Evolutionary conservation across 257 asterid genomes (phyloP), one percentile per base, ranked within the genome.

Genomic region (Petunia secreta): DNA sequence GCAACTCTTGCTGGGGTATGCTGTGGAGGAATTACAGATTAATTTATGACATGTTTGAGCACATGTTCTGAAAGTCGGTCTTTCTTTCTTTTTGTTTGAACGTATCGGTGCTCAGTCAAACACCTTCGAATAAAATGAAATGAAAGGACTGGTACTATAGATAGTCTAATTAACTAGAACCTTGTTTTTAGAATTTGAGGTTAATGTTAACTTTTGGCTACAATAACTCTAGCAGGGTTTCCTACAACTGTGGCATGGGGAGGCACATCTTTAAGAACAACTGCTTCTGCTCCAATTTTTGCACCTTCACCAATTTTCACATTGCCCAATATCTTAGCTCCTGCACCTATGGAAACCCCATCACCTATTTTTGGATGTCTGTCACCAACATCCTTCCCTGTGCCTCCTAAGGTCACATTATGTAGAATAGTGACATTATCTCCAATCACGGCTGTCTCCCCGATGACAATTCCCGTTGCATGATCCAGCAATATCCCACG

Each of bases 261-360:
- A 1, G 97, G 97, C 81, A 91, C 94, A 10, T 90, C 90, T 50
- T 85, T 90, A 84, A 91, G 63, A 37, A 91, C 97, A 69, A 91
- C 84, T 0, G 97, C 90, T 44, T 94, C 97, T 0, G 97, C 92
- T 55, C 97, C 97, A 43, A 91, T 85, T 85, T 91, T 91, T 8
- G 97, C 97, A n/a, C 94, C 94, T 80, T 91, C 94, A 0, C 97
- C 97, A 25, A 91, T 91, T n/a, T 46, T 86, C 14, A 91, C 84
- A 4, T 89, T 90, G 37, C 97, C 97, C 4, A 91, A 75, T 64
- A 91, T 87, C 2, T 92, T 91, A 8, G 97, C 97, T 13, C 91
- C 89, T 0, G 97, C 94, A 40, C 97, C 97, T 46, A 91, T 91
- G 84, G 90, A 65, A 53, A 91, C 97, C 7, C 97, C 97, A n/a